These are phyloP conservation scores for Venturia pyrina DNA, from an alignment of 2,329 filamentous ascomycete species.

Conservation along the genomic window DNA sequence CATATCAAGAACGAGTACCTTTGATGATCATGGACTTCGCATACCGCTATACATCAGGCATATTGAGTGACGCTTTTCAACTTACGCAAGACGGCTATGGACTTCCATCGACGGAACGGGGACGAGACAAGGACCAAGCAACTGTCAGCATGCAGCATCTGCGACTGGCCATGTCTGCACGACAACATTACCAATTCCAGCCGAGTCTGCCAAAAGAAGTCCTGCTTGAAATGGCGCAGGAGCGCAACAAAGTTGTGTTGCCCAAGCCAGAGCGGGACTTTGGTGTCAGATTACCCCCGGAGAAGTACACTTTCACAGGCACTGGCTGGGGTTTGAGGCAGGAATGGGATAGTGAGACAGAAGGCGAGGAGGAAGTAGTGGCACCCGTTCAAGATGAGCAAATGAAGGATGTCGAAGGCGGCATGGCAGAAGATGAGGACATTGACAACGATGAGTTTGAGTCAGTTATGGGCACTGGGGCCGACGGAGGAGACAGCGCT, in stretches of 20 bases:
- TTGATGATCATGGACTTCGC: slow-evolving; percentile 78
- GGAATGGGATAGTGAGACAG: slow-evolving; percentile 40
- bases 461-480: slow-evolving; percentile 16
- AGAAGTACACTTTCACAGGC: slow-evolving; percentile 51
- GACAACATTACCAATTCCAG: slow-evolving; percentile 61
- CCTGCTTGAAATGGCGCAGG: slow-evolving; percentile 61
- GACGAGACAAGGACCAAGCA: slow-evolving; percentile 1
- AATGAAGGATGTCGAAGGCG: slow-evolving; percentile 23
- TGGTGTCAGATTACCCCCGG: slow-evolving; percentile 50
- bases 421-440: slow-evolving; percentile 13
- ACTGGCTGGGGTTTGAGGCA: slow-evolving; percentile 47
- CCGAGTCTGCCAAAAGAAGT: slow-evolving; percentile 54
- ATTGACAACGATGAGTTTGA: slow-evolving; percentile 20
- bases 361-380: slow-evolving; percentile 32
- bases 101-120: neutral
- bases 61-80: slow-evolving; percentile 62
- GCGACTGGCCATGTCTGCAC: slow-evolving; percentile 59
- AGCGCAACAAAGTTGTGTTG: slow-evolving; percentile 57
- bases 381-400: slow-evolving; percentile 19
- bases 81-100: slow-evolving; percentile 60
- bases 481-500: slow-evolving; percentile 19
- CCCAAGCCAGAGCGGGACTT: slow-evolving; percentile 46
- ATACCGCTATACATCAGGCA: slow-evolving; percentile 66
- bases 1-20: slow-evolving; percentile 74
- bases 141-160: slow-evolving; percentile 26